A percentile compares a stretch with the other conserved stretches of the same genome.
These are phyloP conservation scores for Rutstroemia sp. DNA, from an alignment of 2,329 filamentous ascomycete genomes.

Conservation along the genomic window DNA sequence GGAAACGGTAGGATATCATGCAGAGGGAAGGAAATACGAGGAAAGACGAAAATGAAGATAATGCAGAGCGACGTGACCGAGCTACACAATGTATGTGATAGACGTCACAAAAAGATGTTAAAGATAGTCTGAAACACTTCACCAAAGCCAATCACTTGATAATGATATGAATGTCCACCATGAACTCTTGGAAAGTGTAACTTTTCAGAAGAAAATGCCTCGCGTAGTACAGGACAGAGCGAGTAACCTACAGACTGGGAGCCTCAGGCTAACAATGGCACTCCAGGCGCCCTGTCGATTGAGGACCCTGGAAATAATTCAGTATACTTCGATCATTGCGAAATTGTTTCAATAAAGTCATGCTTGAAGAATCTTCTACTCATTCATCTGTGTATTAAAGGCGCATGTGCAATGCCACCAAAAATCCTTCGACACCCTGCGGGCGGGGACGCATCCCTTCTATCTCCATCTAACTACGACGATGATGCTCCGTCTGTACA, in stretches of 20 bases:
- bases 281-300: background rate
- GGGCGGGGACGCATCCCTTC: conserved; percentile 19
- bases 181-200: background rate
- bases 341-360: background rate
- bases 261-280: background rate
- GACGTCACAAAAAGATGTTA: no score
- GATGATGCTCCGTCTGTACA: conserved; percentile 58
- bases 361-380: background rate
- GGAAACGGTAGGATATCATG: background rate
- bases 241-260: background rate
- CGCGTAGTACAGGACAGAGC: background rate
- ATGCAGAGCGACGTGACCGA: conserved; percentile 1
- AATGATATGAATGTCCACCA: background rate
- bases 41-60: conserved; percentile 5
- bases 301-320: background rate
- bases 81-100: background rate
- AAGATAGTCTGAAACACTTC: no score
- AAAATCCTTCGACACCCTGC: background rate
- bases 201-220: background rate
- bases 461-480: conserved; percentile 26
- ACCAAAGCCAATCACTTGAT: background rate
- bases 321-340: background rate
- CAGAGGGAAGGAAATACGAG: background rate
- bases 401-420: conserved; percentile 8
- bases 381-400: background rate